These are phyloP conservation scores for Daldinia loculata DNA, from an alignment of 495 filamentous ascomycete species.

Conservation along the genomic window DNA sequence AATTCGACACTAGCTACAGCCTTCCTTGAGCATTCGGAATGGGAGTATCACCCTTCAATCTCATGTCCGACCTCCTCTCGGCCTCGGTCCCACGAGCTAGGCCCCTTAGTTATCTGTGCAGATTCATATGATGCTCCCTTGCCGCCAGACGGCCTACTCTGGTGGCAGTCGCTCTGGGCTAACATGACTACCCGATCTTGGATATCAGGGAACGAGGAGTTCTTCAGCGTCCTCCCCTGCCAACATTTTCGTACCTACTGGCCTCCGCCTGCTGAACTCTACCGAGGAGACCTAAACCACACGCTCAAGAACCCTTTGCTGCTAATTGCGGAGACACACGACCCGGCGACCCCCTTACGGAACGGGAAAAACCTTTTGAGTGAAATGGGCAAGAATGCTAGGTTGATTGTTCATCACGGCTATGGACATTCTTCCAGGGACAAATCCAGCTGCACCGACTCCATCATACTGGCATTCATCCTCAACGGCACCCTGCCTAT, in stretches of 20 bases:
- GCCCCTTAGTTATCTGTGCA: constrained; percentile 52
- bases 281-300: constrained; percentile 53
- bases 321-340: constrained; percentile 58
- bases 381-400: constrained; percentile 57
- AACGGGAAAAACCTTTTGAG: constrained; percentile 52
- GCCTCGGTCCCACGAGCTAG: constrained; percentile 47
- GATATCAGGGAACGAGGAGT: constrained; percentile 56
- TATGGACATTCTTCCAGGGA: constrained; percentile 58
- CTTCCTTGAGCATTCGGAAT: constrained; percentile 47
- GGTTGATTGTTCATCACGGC: constrained; percentile 57
- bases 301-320: constrained; percentile 54
- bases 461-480: constrained; percentile 49
- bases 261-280: constrained; percentile 55
- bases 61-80: constrained; percentile 42
- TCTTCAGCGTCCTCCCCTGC: constrained; percentile 55
- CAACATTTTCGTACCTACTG: constrained; percentile 53
- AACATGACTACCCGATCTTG: constrained; percentile 55
- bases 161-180: constrained; percentile 55
- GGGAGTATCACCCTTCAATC: constrained; percentile 51
- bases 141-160: constrained; percentile 50
- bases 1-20: constrained; percentile 52
- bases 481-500: constrained; percentile 50
- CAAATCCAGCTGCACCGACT: constrained; percentile 53
- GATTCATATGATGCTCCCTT: constrained; percentile 54
- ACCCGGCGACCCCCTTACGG: constrained; percentile 58